Percentiles rank a stretch among this genome's conserved stretches.
These are phyloP conservation scores for Fraxinus dipetala DNA, from an alignment of 305 asterid genomes.

Conservation along the genomic window DNA sequence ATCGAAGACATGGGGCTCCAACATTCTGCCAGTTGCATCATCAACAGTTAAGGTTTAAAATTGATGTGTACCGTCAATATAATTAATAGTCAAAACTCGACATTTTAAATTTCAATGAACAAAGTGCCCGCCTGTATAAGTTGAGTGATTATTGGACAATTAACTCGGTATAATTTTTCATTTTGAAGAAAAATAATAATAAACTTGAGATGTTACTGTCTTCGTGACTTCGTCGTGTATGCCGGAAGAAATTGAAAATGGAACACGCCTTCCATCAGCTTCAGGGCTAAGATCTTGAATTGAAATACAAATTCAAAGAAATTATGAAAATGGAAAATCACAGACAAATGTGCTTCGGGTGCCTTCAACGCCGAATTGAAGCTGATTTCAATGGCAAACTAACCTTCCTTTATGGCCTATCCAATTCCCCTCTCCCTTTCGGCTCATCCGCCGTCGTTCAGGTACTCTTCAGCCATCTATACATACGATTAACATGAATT, in stretches of 20 bases:
- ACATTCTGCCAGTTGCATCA: neutral
- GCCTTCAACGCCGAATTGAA: slow-evolving; percentile 70
- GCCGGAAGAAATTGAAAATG: neutral
- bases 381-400: slow-evolving; percentile 60
- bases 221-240: neutral
- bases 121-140: too few relatives aligned
- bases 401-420: slow-evolving; percentile 54
- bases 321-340: slow-evolving; percentile 21
- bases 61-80: too few relatives aligned
- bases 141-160: neutral
- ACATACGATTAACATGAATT: neutral
- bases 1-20: neutral
- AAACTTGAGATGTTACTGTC: neutral
- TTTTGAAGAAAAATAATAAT: neutral
- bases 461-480: slow-evolving; percentile 36
- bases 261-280: neutral
- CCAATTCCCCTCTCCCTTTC: slow-evolving; percentile 71
- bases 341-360: slow-evolving; percentile 58
- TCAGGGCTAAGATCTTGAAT: neutral
- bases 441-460: slow-evolving; percentile 73
- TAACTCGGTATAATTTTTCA: neutral
- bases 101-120: neutral
- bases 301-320: neutral
- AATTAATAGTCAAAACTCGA: too few relatives aligned
- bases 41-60: neutral